Evolutionary conservation across 2,329 filamentous ascomycete species (phyloP).

Genomic region (Aspergillus amoenus): DNA sequence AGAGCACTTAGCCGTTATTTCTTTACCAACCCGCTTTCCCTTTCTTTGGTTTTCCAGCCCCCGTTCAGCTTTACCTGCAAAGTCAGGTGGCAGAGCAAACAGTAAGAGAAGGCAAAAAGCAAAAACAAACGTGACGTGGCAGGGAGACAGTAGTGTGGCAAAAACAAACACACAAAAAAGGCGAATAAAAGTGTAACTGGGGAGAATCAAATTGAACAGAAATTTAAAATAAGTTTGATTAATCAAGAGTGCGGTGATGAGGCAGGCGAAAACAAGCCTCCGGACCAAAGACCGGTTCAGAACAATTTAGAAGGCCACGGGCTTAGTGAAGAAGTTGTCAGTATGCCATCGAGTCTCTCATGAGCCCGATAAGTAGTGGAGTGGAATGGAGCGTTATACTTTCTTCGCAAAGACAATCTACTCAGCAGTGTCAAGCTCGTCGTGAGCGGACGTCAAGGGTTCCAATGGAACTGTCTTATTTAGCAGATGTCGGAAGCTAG

Average conservation of each 20-base stretch:
- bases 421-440: conserved; percentile 95
- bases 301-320: neutral
- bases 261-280: conserved; percentile 1
- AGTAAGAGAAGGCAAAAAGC: conserved; percentile 1
- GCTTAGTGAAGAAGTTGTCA: neutral
- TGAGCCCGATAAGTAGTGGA: neutral
- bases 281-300: neutral
- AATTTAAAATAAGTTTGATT: neutral
- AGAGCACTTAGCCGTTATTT: conserved; percentile 13
- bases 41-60: conserved; percentile 11
- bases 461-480: conserved; percentile 57
- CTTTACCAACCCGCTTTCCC: neutral
- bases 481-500: conserved; percentile 5
- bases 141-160: conserved; percentile 5
- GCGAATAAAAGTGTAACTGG: too few species aligned
- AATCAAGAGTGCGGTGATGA: neutral
- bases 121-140: neutral
- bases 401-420: conserved; percentile 40
- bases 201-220: neutral
- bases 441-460: conserved; percentile 78
- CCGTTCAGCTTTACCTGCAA: conserved; percentile 10
- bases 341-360: neutral
- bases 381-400: neutral
- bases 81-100: conserved; percentile 10
- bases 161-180: neutral